Evolutionary conservation across 2,329 filamentous ascomycete species (phyloP).

Genomic region (Cryphonectria naterciae): DNA sequence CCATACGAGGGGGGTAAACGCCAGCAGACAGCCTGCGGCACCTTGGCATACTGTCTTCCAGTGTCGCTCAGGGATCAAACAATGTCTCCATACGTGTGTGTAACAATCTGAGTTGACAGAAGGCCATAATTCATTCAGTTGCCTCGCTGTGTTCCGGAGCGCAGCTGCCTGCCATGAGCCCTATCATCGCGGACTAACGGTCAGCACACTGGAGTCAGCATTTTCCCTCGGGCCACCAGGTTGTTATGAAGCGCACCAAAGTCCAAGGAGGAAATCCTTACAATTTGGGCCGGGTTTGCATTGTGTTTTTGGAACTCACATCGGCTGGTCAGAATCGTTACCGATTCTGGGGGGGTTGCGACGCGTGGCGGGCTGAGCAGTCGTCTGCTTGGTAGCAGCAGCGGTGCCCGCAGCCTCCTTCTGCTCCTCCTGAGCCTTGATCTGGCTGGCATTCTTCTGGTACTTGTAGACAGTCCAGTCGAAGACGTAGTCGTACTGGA

Average conservation of each 20-base stretch:
- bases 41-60: slow-evolving; percentile 41
- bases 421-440: slow-evolving; percentile 79
- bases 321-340: slow-evolving; percentile 17
- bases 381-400: slow-evolving; percentile 58
- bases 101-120: slow-evolving; percentile 30
- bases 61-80: slow-evolving; percentile 30
- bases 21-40: slow-evolving; percentile 36
- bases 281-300: slow-evolving; percentile 64
- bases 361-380: slow-evolving; percentile 71
- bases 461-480: slow-evolving; percentile 99
- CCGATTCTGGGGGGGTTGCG: slow-evolving; percentile 76
- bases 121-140: slow-evolving; percentile 44
- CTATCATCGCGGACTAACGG: slow-evolving; percentile 83
- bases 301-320: slow-evolving; percentile 74
- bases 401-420: slow-evolving; percentile 69
- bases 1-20: slow-evolving; percentile 24
- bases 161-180: slow-evolving; percentile 53
- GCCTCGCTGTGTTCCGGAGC: slow-evolving; percentile 71
- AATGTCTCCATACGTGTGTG: slow-evolving; percentile 31
- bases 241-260: slow-evolving; percentile 78
- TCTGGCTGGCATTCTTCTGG: slow-evolving; percentile 97
- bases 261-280: slow-evolving; percentile 85
- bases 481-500: slow-evolving; percentile 99
- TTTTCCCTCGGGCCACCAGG: slow-evolving; percentile 71
- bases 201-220: slow-evolving; percentile 77